phyloP scores from a whole-genome alignment of 2,329 filamentous ascomycete genomes.

The Tolypocladium inflatum region DNA sequence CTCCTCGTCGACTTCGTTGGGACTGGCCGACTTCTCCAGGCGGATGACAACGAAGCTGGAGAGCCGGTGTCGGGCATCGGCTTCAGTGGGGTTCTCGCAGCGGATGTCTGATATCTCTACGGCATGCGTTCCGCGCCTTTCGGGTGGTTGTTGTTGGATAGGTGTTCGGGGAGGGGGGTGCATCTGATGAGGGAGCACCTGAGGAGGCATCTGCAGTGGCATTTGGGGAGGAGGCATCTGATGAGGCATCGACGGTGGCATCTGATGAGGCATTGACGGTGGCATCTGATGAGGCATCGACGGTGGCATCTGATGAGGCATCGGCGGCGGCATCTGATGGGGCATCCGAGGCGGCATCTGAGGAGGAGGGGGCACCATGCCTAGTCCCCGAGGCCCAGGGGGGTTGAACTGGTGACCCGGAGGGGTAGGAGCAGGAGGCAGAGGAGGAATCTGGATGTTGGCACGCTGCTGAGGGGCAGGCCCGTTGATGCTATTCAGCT shows the following conservation, averaged over 20 bases:
- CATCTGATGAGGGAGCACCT: background rate
- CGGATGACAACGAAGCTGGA: conserved; percentile 31
- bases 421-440: background rate
- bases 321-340: background rate
- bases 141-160: background rate
- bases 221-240: background rate
- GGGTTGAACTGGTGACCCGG: background rate
- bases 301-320: background rate
- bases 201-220: background rate
- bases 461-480: background rate
- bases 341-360: background rate
- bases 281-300: background rate
- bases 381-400: background rate
- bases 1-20: conserved; percentile 24
- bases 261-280: background rate
- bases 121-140: conserved; percentile 7
- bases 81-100: conserved; percentile 23
- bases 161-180: background rate
- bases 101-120: conserved; percentile 25
- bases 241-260: background rate
- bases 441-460: background rate
- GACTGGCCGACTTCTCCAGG: conserved; percentile 27
- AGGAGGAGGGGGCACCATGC: background rate
- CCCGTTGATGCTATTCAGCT: background rate
- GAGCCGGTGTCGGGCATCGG: conserved; percentile 27